These are phyloP conservation scores for Albifimbria verrucaria DNA, from an alignment of 2,329 filamentous ascomycete genomes.

Conservation along the genomic window DNA sequence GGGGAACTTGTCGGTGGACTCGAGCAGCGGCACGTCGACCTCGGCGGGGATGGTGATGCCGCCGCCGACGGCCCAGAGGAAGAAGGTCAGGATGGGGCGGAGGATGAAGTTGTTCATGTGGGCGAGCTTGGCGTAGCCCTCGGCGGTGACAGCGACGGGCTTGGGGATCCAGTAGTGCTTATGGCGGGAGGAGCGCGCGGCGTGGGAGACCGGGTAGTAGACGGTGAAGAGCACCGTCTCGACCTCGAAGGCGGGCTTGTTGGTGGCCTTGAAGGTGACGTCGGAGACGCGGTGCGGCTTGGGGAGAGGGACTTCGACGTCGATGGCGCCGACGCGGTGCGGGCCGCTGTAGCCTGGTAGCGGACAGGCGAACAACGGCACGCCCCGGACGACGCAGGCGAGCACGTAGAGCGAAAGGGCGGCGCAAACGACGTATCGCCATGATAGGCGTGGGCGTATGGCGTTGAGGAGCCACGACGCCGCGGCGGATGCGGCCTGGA, in stretches of 20 bases:
- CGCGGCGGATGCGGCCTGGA: background rate
- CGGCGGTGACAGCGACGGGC: slow-evolving; percentile 40
- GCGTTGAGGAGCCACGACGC: slow-evolving; percentile 1
- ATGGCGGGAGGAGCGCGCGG: slow-evolving; percentile 17
- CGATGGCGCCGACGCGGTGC: slow-evolving; percentile 42
- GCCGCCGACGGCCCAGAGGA: slow-evolving; percentile 39
- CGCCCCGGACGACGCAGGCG: slow-evolving; percentile 35
- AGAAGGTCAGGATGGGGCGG: slow-evolving; percentile 39
- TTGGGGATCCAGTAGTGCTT: slow-evolving; percentile 43
- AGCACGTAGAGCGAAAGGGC: slow-evolving; percentile 30
- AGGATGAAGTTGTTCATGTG: slow-evolving; percentile 40
- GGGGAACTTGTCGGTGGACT: slow-evolving; percentile 29
- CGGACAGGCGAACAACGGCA: slow-evolving; percentile 40
- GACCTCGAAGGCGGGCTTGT: slow-evolving; percentile 39
- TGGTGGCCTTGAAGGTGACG: slow-evolving; percentile 26
- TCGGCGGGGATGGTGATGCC: slow-evolving; percentile 43
- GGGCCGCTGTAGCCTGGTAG: slow-evolving; percentile 42
- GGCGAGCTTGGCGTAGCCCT: slow-evolving; percentile 44
- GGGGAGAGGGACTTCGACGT: slow-evolving; percentile 41
- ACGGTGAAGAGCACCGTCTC: slow-evolving; percentile 47
- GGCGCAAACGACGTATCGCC: slow-evolving; percentile 29
- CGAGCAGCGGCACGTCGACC: slow-evolving; percentile 41
- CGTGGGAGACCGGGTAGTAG: slow-evolving; percentile 41
- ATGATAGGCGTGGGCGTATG: slow-evolving; percentile 29
- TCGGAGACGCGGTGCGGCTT: slow-evolving; percentile 27